phyloP scores from a whole-genome alignment of 495 filamentous ascomycete species.

The Pseudevernia furfuracea region DNA sequence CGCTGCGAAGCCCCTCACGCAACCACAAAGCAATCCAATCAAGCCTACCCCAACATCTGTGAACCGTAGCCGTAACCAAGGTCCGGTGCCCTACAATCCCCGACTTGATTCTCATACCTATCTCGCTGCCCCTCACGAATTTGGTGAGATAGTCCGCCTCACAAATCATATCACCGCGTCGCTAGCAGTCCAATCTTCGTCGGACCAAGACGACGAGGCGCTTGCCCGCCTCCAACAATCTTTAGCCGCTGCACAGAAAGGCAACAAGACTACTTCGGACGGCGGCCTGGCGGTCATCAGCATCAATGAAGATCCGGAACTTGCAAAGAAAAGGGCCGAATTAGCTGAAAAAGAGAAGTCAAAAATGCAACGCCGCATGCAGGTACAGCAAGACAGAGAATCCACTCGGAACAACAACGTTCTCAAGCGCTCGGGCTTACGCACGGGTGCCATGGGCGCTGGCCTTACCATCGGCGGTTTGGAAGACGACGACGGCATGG shows the following conservation, averaged over 20 bases:
- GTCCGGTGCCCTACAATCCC: constrained; percentile 50
- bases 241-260: constrained; percentile 53
- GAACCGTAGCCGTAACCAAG: constrained; percentile 13
- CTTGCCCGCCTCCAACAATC: constrained; percentile 64
- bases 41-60: constrained; percentile 43
- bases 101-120: constrained; percentile 76
- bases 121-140: constrained; percentile 63
- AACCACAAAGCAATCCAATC: constrained; percentile 41
- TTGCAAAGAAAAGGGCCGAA: constrained; percentile 69
- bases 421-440: constrained; percentile 39
- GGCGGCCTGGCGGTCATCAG: constrained; percentile 50
- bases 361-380: constrained; percentile 58
- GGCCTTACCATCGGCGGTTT: constrained; percentile 67
- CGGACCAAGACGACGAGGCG: constrained; percentile 66
- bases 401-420: constrained; percentile 49
- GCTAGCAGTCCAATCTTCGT: constrained; percentile 62
- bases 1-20: constrained; percentile 65
- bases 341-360: constrained; percentile 61
- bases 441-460: constrained; percentile 40
- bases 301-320: constrained; percentile 69
- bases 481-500: constrained; percentile 56
- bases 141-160: constrained; percentile 60
- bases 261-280: constrained; percentile 52
- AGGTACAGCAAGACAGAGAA: constrained; percentile 59
- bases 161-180: constrained; percentile 75